Evolutionary conservation across 176 grass and related monocot species (phyloP).

Genomic region (Musa acuminata): DNA sequence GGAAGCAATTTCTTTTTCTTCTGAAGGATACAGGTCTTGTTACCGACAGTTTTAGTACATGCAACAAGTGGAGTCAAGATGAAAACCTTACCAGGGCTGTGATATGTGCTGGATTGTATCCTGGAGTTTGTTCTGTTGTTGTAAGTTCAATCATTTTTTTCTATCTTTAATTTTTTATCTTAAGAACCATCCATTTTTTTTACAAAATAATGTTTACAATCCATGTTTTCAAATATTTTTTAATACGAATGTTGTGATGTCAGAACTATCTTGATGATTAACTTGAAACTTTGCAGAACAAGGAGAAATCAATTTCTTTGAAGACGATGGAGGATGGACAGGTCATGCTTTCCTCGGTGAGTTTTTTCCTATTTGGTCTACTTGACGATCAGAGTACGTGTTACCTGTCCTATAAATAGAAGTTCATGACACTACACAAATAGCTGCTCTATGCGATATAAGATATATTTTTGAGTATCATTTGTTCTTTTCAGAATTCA

Average conservation of each 20-base stretch:
- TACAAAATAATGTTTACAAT: neutral
- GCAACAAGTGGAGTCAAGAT: constrained; percentile 89
- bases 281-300: constrained; percentile 53
- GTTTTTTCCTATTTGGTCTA: constrained; percentile 1
- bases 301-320: constrained; percentile 82
- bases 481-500: constrained; percentile 74
- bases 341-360: constrained; percentile 97
- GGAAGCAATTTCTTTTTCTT: constrained; percentile 79
- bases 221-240: neutral
- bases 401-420: neutral
- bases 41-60: constrained; percentile 52
- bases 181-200: neutral
- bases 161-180: constrained; percentile 10
- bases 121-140: constrained; percentile 94
- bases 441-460: neutral
- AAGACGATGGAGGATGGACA: constrained; percentile 99
- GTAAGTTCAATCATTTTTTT: constrained; percentile 33
- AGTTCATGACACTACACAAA: neutral
- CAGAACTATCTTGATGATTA: constrained; percentile 8
- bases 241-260: neutral
- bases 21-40: constrained; percentile 83
- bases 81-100: constrained; percentile 76
- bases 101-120: constrained; percentile 94
- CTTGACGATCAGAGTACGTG: neutral
- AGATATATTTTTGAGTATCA: neutral